Evolutionary conservation across 2,329 filamentous ascomycete species (phyloP).

Genomic region (Aureobasidium melanogenum): DNA sequence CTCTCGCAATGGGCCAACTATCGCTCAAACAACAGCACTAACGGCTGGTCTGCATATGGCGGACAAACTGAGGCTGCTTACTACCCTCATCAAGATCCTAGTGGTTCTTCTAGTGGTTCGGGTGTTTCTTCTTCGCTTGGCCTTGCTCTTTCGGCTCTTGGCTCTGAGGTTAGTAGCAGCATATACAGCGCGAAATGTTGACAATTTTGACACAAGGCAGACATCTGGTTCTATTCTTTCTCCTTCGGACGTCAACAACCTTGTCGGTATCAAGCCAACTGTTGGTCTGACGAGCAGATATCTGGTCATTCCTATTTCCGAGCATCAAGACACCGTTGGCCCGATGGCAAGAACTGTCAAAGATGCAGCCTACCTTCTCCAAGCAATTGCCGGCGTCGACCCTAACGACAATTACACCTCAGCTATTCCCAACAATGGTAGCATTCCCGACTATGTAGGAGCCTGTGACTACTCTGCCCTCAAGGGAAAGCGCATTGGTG

Average conservation of each 20-base stretch:
- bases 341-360: slow-evolving; percentile 51
- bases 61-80: slow-evolving; percentile 56
- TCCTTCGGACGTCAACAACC: slow-evolving; percentile 48
- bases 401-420: slow-evolving; percentile 48
- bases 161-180: slow-evolving; percentile 41
- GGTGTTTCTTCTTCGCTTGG: slow-evolving; percentile 52
- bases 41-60: slow-evolving; percentile 57
- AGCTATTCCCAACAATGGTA: slow-evolving; percentile 45
- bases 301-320: slow-evolving; percentile 56
- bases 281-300: slow-evolving; percentile 55
- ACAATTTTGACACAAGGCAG: slow-evolving; percentile 17
- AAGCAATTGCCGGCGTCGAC: slow-evolving; percentile 50
- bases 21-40: slow-evolving; percentile 47
- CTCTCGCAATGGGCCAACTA: slow-evolving; percentile 58
- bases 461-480: slow-evolving; percentile 48
- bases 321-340: slow-evolving; percentile 48
- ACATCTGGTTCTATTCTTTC: slow-evolving; percentile 56
- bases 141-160: slow-evolving; percentile 49
- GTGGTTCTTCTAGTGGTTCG: slow-evolving; percentile 53
- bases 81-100: slow-evolving; percentile 52
- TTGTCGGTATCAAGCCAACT: slow-evolving; percentile 61
- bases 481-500: slow-evolving; percentile 52
- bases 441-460: slow-evolving; percentile 51
- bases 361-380: slow-evolving; percentile 48
- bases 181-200: background rate